Evolutionary conservation across 176 grass and related monocot species (phyloP), one percentile per base, ranked within the genome.

Genomic region (Zoysia japonica): DNA sequence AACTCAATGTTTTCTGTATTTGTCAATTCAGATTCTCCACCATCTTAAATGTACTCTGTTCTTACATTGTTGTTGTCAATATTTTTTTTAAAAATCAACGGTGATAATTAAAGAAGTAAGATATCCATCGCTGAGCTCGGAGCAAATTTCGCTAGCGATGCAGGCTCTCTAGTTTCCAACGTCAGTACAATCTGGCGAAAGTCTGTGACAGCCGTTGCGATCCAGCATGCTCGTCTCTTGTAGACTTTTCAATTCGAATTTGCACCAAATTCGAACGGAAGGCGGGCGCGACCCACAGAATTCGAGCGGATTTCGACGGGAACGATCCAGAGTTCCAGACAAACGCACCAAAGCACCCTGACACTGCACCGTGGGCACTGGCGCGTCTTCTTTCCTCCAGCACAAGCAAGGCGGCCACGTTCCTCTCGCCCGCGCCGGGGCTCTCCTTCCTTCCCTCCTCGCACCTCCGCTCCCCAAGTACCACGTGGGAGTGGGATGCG

Each of bases 401-500:
- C 61, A 73, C 68, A 39, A 65, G 47, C 76, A 19, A 82, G 41
- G 20, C 47, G 47, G 9, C 15, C 51, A 56, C 65, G 11, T 19
- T 35, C 8, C 55, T 12, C 41, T 69, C 40, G 9, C 19, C 46
- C 55, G 20, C 62, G 76, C 48, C 63, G 63, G 16, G 38, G 16
- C 47, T 5, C 9, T 53, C 17, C 14, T 1, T 3, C 10, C 1
- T 14, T 11, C 5, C 0, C 55, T 2, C 14, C 4, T 40, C 28
- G 28, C 28, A 28, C 28, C 36, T 45, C 75, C 43, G 61, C 57
- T 3, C 71, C 2, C 19, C 48, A 72, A 61, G 79, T 45, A 45
- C 69, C 59, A 9, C 47, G 41, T 86, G 74, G 77, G 83, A 88
- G 41, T 86, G 74, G 77, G 83, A 88, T 92, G 83, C 80, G 71